Conservation (phyloP, 495 filamentous ascomycete species). For the Cladorrhinum samala region DNA sequence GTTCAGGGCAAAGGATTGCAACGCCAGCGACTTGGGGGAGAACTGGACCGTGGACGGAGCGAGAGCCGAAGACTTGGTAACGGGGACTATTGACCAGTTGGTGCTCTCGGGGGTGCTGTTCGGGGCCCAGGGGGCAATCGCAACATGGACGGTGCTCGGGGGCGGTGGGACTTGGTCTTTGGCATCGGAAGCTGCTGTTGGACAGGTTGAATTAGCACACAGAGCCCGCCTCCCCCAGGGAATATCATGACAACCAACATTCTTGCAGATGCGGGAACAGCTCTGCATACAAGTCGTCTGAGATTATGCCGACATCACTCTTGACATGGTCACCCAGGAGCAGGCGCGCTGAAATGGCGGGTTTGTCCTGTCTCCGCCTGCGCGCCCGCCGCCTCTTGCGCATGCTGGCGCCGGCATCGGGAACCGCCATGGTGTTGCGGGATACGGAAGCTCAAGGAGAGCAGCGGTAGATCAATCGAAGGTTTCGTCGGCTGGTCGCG, state of each 20-base stretch:
- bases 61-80: constrained; percentile 53
- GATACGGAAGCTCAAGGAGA: neutral
- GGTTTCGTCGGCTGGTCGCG: neutral
- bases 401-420: constrained; percentile 15
- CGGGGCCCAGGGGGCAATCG: constrained; percentile 76
- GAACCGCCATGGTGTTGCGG: constrained; percentile 8
- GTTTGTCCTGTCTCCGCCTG: constrained; percentile 51
- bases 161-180: constrained; percentile 24
- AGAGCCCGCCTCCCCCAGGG: neutral
- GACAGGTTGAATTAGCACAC: constrained; percentile 16
- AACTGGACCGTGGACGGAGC: constrained; percentile 74
- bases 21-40: constrained; percentile 68
- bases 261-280: constrained; percentile 59
- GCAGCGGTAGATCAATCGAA: neutral
- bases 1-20: constrained; percentile 66
- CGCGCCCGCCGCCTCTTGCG: constrained; percentile 36
- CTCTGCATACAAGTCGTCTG: constrained; percentile 76
- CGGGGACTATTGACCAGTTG: constrained; percentile 80
- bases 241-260: constrained; percentile 9
- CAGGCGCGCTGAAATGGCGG: constrained; percentile 45
- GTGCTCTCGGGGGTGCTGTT: constrained; percentile 55
- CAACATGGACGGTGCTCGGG: constrained; percentile 54
- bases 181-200: constrained; percentile 9
- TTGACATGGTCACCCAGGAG: constrained; percentile 81
- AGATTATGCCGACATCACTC: constrained; percentile 81